These are phyloP conservation scores for Monosporascus sp. DNA, from an alignment of 2,329 filamentous ascomycete species.

Conservation along the genomic window DNA sequence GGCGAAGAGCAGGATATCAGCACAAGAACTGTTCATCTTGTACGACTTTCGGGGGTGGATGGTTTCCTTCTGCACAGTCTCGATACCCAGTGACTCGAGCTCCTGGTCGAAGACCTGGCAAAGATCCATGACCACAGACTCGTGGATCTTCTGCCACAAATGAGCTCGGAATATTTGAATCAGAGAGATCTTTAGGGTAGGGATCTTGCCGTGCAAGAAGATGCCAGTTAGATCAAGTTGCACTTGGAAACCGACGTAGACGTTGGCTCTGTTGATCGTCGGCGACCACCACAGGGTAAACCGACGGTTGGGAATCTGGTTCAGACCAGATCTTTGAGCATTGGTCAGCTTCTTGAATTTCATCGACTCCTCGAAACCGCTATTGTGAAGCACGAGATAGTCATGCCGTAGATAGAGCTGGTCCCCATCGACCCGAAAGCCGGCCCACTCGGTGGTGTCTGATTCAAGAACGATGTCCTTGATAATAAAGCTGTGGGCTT, in stretches of 20 bases:
- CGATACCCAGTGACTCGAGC: conserved; percentile 88
- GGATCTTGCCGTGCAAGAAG: conserved; percentile 98
- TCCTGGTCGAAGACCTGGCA: conserved; percentile 99
- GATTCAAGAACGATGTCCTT: conserved; percentile 37
- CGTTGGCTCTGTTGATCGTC: conserved; percentile 91
- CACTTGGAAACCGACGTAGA: conserved; percentile 99
- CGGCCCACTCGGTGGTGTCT: conserved; percentile 41
- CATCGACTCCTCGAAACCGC: conserved; percentile 63
- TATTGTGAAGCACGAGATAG: conserved; percentile 41
- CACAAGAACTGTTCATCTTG: conserved; percentile 99
- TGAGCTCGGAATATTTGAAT: conserved; percentile 99
- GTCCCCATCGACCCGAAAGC: conserved; percentile 46
- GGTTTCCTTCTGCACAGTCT: conserved; percentile 97
- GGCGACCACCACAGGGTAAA: conserved; percentile 98
- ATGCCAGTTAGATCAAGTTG: conserved; percentile 97
- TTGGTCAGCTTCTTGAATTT: conserved; percentile 99
- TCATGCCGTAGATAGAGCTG: conserved; percentile 46
- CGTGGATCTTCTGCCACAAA: conserved; percentile 99
- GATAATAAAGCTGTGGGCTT: conserved; percentile 32
- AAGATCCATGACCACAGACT: conserved; percentile 92
- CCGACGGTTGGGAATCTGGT: conserved; percentile 96
- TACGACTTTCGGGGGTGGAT: conserved; percentile 99
- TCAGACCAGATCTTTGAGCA: conserved; percentile 91
- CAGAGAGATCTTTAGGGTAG: conserved; percentile 92
- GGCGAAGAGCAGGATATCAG: conserved; percentile 93